A percentile compares a stretch with the other conserved stretches of the same genome.
phyloP scores from a whole-genome alignment of 805 yeast genomes.

The Ogataea paradorogensis region DNA sequence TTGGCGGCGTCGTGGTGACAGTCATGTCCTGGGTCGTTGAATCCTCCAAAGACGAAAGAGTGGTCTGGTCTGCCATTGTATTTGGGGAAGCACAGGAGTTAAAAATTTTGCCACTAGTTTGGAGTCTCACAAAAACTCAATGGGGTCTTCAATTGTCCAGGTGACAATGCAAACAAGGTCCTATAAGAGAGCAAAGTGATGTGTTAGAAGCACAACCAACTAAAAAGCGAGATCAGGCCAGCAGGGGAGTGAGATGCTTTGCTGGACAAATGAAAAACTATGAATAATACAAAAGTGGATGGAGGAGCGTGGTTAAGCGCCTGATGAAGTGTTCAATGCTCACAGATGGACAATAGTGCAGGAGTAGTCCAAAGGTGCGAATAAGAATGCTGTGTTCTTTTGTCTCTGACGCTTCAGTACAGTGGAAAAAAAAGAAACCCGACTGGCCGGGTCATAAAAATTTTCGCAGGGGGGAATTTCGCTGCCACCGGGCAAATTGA shows the following conservation, averaged over 20 bases:
- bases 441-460: slow-evolving; percentile 11
- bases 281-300: neutral
- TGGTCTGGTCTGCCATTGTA: slow-evolving; percentile 35
- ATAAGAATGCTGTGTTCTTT: slow-evolving; percentile 10
- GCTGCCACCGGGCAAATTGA: slow-evolving; percentile 2
- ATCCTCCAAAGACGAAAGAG: slow-evolving; percentile 33
- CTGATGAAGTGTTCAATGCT: neutral
- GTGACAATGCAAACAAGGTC: neutral
- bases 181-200: neutral
- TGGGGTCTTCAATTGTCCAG: slow-evolving; percentile 5
- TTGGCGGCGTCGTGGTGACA: slow-evolving; percentile 34
- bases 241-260: neutral
- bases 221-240: slow-evolving; percentile 8
- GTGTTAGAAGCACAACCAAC: neutral
- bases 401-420: slow-evolving; percentile 10
- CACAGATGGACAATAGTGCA: neutral
- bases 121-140: slow-evolving; percentile 1
- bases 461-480: slow-evolving; percentile 10
- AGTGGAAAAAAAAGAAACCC: slow-evolving; percentile 13
- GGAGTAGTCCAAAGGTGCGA: slow-evolving; percentile 4
- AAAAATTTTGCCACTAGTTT: slow-evolving; percentile 12
- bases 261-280: neutral
- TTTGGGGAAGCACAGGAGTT: slow-evolving; percentile 9
- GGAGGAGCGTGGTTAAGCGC: neutral
- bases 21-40: slow-evolving; percentile 24